phyloP scores from a whole-genome alignment of 352 stramenopile genomes.

The Elongisporangium undulatum region DNA sequence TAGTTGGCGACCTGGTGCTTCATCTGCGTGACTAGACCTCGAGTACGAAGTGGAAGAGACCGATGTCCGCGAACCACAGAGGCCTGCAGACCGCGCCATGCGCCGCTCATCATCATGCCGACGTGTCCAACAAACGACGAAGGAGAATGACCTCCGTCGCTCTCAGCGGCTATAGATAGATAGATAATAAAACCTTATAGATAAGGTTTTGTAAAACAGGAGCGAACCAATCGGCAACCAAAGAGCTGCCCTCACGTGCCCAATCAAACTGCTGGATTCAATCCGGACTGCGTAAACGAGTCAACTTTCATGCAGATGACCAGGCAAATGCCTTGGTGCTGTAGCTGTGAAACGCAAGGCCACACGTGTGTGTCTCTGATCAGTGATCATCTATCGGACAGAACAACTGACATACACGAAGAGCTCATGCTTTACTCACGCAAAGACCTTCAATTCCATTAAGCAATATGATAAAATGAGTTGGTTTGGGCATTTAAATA shows the following conservation, averaged over 20 bases:
- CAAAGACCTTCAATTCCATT: no score
- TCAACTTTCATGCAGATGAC: not conserved
- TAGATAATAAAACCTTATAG: not conserved
- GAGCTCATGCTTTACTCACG: no score
- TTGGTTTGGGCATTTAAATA: not conserved
- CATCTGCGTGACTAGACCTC: constrained; percentile 4
- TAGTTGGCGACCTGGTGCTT: constrained; percentile 52
- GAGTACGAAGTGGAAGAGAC: not conserved
- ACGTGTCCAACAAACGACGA: not conserved
- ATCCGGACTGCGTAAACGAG: not conserved
- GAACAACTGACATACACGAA: no score
- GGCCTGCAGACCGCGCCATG: not conserved
- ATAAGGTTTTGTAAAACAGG: not conserved
- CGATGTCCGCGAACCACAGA: not conserved
- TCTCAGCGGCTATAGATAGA: constrained; percentile 1
- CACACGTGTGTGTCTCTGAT: no score
- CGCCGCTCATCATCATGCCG: not conserved
- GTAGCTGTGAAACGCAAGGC: no score
- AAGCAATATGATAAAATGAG: not conserved
- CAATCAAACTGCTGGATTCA: not conserved
- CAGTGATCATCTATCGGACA: no score
- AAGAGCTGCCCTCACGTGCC: not conserved
- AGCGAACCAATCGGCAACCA: not conserved
- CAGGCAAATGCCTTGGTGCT: no score
- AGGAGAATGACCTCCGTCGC: not conserved